A percentile compares a stretch with the other conserved stretches of the same genome.
Evolutionary conservation across 2,329 filamentous ascomycete genomes (phyloP).

Genomic region (Rachicladosporium sp.): DNA sequence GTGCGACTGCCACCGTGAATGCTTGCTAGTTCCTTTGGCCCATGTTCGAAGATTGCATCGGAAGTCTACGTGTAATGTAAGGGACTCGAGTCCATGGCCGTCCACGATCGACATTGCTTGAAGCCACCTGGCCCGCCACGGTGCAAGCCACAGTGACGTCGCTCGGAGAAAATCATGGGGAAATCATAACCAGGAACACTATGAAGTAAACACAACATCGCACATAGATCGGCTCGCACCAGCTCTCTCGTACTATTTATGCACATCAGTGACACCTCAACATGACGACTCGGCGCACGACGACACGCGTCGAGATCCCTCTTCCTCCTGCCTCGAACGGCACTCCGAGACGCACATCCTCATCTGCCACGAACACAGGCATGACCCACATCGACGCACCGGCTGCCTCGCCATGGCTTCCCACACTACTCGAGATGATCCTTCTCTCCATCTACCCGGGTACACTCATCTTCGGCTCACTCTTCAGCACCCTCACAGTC

Average conservation of each 20-base stretch:
- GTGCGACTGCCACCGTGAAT: no score
- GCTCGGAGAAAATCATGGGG: no score
- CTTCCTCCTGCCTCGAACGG: conserved; percentile 9
- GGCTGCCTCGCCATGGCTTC: conserved; percentile 46
- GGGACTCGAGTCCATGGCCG: no score
- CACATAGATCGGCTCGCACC: no score
- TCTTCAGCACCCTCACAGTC: conserved; percentile 63
- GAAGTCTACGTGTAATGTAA: no score
- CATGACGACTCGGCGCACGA: conserved; percentile 9
- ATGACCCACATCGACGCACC: conserved; percentile 5
- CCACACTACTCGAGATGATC: conserved; percentile 54
- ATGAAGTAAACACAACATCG: no score
- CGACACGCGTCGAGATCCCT: conserved; percentile 13
- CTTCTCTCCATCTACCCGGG: conserved; percentile 61
- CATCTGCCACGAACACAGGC: background rate
- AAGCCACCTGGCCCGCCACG: no score
- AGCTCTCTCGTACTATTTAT: background rate
- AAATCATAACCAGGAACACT: no score
- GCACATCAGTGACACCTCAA: background rate
- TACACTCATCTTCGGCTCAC: conserved; percentile 66
- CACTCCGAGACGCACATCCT: conserved; percentile 3
- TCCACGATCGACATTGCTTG: no score
- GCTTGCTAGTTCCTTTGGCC: no score
- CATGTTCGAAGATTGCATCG: no score
- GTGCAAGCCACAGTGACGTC: no score